Percentiles rank a stretch among this genome's conserved stretches.
These are phyloP conservation scores for Agrocybe pediades DNA, from an alignment of 768 basidiomycete species.

Conservation along the genomic window DNA sequence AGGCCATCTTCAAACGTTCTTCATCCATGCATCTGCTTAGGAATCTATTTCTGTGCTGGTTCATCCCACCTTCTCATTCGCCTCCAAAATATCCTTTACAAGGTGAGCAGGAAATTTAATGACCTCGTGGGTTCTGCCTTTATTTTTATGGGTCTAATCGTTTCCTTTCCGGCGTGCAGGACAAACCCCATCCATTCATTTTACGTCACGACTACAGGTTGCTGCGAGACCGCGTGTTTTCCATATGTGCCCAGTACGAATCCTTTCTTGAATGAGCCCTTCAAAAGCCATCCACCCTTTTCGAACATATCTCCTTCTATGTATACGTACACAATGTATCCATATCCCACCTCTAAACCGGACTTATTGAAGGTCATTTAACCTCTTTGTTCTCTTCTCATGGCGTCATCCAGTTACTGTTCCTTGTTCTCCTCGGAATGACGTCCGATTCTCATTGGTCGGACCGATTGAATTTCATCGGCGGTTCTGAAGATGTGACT, in stretches of 20 bases:
- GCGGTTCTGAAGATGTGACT: conserved; percentile 1
- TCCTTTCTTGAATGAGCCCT: too few relatives aligned
- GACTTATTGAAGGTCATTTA: too few relatives aligned
- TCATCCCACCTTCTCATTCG: background rate
- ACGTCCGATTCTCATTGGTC: background rate
- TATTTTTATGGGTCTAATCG: background rate
- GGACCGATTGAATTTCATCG: background rate
- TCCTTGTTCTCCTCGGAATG: background rate
- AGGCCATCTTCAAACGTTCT: background rate
- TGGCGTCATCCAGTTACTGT: background rate
- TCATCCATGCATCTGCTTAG: background rate
- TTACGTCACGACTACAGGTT: background rate
- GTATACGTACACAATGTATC: too few relatives aligned
- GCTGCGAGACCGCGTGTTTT: background rate
- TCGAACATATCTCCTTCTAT: too few relatives aligned
- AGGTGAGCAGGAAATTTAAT: background rate
- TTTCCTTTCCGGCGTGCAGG: too few relatives aligned
- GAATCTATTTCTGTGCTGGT: background rate
- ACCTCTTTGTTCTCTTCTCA: too few relatives aligned
- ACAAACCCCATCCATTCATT: background rate
- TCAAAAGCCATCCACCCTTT: too few relatives aligned
- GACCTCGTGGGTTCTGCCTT: background rate
- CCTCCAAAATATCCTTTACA: background rate
- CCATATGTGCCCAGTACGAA: too few relatives aligned
- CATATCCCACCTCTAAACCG: too few relatives aligned